Conservation (phyloP, 2,329 filamentous ascomycete species). For the Aspergillus phoenicis region DNA sequence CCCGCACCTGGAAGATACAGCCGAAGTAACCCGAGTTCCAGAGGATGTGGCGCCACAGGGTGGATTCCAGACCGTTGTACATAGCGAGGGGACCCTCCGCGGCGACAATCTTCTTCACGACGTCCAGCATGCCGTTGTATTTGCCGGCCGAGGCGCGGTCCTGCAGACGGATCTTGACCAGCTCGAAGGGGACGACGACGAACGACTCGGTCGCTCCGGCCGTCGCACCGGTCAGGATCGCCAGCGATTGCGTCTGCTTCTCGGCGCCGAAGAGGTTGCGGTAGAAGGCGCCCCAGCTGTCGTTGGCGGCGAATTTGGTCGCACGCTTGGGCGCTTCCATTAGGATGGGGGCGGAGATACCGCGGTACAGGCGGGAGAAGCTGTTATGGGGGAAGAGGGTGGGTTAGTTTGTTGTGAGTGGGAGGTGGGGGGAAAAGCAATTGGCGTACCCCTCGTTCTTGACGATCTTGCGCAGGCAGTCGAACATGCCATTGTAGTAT, state of each 20-base stretch:
- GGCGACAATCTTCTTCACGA: slow-evolving; percentile 69
- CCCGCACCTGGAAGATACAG: slow-evolving; percentile 95
- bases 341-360: slow-evolving; percentile 91
- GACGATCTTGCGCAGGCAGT: slow-evolving; percentile 98
- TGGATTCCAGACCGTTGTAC: slow-evolving; percentile 96
- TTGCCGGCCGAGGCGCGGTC: slow-evolving; percentile 89
- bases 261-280: slow-evolving; percentile 78
- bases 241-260: slow-evolving; percentile 90
- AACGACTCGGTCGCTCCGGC: slow-evolving; percentile 95
- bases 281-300: slow-evolving; percentile 96
- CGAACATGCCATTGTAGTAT: slow-evolving; percentile 92
- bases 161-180: slow-evolving; percentile 97
- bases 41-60: slow-evolving; percentile 89
- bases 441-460: slow-evolving; percentile 80
- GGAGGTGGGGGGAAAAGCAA: background rate
- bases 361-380: slow-evolving; percentile 88
- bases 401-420: background rate
- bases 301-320: slow-evolving; percentile 98
- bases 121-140: slow-evolving; percentile 57
- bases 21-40: slow-evolving; percentile 98
- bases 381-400: slow-evolving; percentile 46
- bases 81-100: slow-evolving; percentile 83
- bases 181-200: slow-evolving; percentile 96
- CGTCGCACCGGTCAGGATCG: slow-evolving; percentile 88
- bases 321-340: slow-evolving; percentile 98